Base-by-base conservation (phyloP, 176 grass and related monocot genomes). In the Themeda triandra region DNA sequence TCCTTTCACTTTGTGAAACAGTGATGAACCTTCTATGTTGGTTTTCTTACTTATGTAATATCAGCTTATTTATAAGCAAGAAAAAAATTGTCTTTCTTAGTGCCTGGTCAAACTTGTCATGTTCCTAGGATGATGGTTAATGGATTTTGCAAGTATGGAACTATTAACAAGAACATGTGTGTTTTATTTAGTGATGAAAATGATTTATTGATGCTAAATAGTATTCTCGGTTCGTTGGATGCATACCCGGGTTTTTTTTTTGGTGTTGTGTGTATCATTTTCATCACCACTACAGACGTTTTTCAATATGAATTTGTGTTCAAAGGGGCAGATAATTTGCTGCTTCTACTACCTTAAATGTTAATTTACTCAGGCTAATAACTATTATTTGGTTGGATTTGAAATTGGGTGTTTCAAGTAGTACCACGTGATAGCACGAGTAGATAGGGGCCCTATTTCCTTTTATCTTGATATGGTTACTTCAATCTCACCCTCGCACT, bases 11-110 rank as follows among this genome's bases (percentile, higher is more conserved):
- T 39, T 40, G 64, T 65, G 64, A 51, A 59, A 63, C 6, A 64
- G 19, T 8, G 9, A 65, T 51, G 4, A 63, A 35, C 39, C 7
- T 42, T 54, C 41, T 69, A 48, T 59, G 37, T 82, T 46, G 24
- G 49, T 40, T 13, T 76, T 36, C 19, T 27, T 42, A 45, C 24
- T 19, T 44, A 59, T 76, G 21, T 32, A 21, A 36, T 27, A 44
- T 76, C 63, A 69, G 27, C 46, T 87, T 48, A 37, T 69, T 82
- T 76, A 36, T 25, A 81, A 59, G 71, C 35, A 75, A 67, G 63
- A 18, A 29, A 76, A 35, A 21, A 35, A 24, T 59, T n/a, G 28
- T 33, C 12, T 45, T 18, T 7, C 27, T 45, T 62, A 23, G 18
- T 62, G 35, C 35, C 11, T 82, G 23, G 10, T 54, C 45, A 21